Percentiles rank a stretch among this genome's conserved stretches.
Conservation (phyloP, 73 alveolate genomes). For the Stentor roeselii region DNA sequence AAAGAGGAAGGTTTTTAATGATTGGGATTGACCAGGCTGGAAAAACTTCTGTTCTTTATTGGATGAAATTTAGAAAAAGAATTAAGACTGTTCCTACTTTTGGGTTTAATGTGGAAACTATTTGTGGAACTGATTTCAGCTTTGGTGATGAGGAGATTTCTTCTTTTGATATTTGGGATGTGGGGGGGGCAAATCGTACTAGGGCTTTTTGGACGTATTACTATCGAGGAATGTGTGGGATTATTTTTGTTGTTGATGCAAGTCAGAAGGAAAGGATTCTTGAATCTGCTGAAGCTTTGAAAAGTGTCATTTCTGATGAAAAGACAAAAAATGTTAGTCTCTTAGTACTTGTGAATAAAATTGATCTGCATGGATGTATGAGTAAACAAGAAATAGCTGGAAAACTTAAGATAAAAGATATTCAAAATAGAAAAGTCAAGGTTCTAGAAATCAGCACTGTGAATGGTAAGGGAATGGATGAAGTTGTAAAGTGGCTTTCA, state of each 20-base stretch:
- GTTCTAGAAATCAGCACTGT: neutral
- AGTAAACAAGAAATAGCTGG: neutral
- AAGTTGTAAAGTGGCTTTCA: neutral
- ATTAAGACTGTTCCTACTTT: slow-evolving; percentile 92
- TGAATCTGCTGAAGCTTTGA: neutral
- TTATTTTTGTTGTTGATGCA: neutral
- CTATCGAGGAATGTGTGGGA: neutral
- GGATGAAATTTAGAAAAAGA: slow-evolving; percentile 87
- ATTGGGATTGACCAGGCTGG: slow-evolving; percentile 99
- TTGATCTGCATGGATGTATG: too few species aligned
- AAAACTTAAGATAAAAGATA: neutral
- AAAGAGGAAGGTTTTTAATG: too few species aligned
- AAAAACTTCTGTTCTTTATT: slow-evolving; percentile 94
- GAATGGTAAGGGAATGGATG: too few species aligned
- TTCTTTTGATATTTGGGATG: slow-evolving; percentile 88
- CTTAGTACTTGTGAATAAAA: neutral
- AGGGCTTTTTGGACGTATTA: slow-evolving; percentile 55
- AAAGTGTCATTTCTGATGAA: neutral
- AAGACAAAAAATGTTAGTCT: neutral
- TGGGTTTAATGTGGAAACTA: slow-evolving; percentile 92
- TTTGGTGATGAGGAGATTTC: slow-evolving; percentile 92
- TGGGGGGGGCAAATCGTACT: slow-evolving; percentile 96
- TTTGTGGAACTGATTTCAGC: too few species aligned
- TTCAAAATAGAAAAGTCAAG: too few species aligned
- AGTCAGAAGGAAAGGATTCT: neutral